Evolutionary conservation across 164 flowering plant species (phyloP).

Genomic region (Macadamia integrifolia): DNA sequence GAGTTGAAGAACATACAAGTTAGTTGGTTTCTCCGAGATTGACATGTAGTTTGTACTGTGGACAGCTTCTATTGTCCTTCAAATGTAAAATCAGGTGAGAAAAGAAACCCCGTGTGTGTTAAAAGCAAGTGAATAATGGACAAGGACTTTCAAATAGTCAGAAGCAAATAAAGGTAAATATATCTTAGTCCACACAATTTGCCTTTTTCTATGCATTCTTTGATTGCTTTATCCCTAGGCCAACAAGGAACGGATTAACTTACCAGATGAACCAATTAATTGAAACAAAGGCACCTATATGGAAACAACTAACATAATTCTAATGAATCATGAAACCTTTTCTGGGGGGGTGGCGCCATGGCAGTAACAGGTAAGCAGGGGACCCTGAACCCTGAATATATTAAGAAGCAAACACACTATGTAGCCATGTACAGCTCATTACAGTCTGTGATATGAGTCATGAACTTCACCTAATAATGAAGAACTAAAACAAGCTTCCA

Average conservation of each 20-base stretch:
- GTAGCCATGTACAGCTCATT: too few relatives aligned
- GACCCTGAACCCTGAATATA: too few relatives aligned
- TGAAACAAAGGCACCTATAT: background rate
- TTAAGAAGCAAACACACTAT: too few relatives aligned
- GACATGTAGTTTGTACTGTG: background rate
- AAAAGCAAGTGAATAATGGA: background rate
- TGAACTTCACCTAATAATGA: background rate
- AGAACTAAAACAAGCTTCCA: background rate
- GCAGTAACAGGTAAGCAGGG: too few relatives aligned
- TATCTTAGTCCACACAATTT: background rate
- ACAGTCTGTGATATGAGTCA: background rate
- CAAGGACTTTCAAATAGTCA: background rate
- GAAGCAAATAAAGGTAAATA: background rate
- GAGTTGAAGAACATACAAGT: slow-evolving; percentile 10
- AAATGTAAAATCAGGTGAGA: background rate
- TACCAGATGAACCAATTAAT: background rate
- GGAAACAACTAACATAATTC: background rate
- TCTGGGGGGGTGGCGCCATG: too few relatives aligned
- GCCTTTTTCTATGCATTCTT: background rate
- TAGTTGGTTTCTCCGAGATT: background rate
- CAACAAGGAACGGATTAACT: background rate
- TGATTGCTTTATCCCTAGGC: background rate
- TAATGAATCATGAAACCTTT: too few relatives aligned
- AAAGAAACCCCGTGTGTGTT: background rate
- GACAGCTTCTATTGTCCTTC: slow-evolving; percentile 3